A percentile compares a stretch with the other conserved stretches of the same genome.
Conservation (phyloP, 2,329 filamentous ascomycete species). For the Apiospora malaysiana region DNA sequence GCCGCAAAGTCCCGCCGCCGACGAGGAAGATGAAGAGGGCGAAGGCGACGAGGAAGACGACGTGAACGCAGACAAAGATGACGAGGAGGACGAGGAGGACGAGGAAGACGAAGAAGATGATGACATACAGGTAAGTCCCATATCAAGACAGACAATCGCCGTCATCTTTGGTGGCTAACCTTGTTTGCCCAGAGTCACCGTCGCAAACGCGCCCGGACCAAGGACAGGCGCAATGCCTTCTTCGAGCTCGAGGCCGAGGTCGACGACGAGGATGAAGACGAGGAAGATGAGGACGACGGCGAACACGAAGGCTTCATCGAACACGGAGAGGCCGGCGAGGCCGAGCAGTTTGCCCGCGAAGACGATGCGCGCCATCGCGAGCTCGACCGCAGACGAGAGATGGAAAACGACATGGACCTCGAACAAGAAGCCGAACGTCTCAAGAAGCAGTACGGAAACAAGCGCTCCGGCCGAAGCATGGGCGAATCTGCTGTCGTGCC, state of each 20-base stretch:
- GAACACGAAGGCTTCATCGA: constrained; percentile 86
- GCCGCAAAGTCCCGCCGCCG: constrained; percentile 35
- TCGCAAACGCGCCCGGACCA: constrained; percentile 82
- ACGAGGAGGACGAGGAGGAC: constrained; percentile 52
- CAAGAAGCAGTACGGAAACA: constrained; percentile 86
- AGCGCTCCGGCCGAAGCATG: constrained; percentile 67
- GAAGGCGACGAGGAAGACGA: constrained; percentile 44
- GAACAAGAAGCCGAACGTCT: constrained; percentile 90
- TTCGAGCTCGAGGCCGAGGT: constrained; percentile 98
- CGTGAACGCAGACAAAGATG: constrained; percentile 53
- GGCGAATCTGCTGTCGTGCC: constrained; percentile 80
- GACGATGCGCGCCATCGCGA: constrained; percentile 94
- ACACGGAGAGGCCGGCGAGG: constrained; percentile 88
- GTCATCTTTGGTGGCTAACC: not conserved
- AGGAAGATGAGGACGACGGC: constrained; percentile 88
- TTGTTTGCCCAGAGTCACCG: constrained; percentile 61
- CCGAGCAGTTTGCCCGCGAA: constrained; percentile 79
- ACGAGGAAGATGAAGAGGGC: constrained; percentile 53
- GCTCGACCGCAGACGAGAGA: constrained; percentile 88
- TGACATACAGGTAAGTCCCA: constrained; percentile 65
- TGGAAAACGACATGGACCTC: constrained; percentile 86
- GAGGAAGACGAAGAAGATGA: constrained; percentile 57
- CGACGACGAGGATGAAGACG: constrained; percentile 88
- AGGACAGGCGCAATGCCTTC: constrained; percentile 80
- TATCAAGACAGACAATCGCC: not conserved